phyloP scores from a whole-genome alignment of 306 rosid species.

The Rubus idaeus region DNA sequence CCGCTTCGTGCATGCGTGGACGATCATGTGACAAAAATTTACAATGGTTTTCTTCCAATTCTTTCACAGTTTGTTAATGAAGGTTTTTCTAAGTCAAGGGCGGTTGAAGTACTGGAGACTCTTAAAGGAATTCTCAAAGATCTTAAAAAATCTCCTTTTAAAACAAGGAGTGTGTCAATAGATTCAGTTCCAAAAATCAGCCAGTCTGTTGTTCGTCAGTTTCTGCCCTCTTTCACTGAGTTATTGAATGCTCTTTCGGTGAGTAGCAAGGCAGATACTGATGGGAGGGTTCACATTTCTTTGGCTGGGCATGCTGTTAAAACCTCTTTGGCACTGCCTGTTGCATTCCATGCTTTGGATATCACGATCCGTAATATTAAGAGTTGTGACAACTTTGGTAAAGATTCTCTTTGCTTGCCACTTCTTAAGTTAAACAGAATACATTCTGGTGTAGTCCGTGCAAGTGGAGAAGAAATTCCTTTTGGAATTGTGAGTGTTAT shows the following conservation, averaged over 20 bases:
- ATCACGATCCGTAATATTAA: conserved; percentile 53
- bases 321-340: conserved; percentile 78
- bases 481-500: conserved; percentile 81
- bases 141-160: conserved; percentile 59
- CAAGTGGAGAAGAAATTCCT: conserved; percentile 92
- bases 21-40: conserved; percentile 77
- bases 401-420: conserved; percentile 58
- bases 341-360: conserved; percentile 68
- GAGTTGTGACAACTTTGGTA: conserved; percentile 46
- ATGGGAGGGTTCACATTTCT: conserved; percentile 64
- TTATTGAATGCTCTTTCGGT: conserved; percentile 63
- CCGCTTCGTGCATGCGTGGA: conserved; percentile 75
- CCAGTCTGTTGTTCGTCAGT: conserved; percentile 39
- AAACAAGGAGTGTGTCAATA: conserved; percentile 56
- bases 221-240: conserved; percentile 60
- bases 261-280: conserved; percentile 42
- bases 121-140: conserved; percentile 46
- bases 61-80: conserved; percentile 55
- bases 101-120: conserved; percentile 51
- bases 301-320: conserved; percentile 61
- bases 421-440: conserved; percentile 73
- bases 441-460: conserved; percentile 81
- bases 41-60: conserved; percentile 61
- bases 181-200: conserved; percentile 37
- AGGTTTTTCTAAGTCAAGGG: conserved; percentile 48